Evolutionary conservation across 2,329 filamentous ascomycete genomes (phyloP).

Genomic region (Amylocarpus encephaloides): DNA sequence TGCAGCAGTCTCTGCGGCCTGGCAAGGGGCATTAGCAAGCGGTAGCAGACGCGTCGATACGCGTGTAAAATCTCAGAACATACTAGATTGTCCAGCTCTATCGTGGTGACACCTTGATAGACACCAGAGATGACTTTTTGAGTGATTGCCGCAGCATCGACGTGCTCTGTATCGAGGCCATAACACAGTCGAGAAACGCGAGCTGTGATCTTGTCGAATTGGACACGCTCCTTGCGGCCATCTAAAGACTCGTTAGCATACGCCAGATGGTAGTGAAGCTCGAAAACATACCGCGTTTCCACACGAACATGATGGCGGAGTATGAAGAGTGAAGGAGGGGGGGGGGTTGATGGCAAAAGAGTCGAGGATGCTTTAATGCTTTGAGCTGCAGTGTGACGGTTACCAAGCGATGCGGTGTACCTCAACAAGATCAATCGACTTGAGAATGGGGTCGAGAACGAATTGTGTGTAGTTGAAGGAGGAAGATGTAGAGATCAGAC

Average conservation of each 20-base stretch:
- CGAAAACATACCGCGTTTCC: conserved; percentile 32
- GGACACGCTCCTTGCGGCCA: conserved; percentile 98
- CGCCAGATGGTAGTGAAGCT: not conserved
- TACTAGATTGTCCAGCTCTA: conserved; percentile 95
- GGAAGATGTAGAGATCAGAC: conserved; percentile 11
- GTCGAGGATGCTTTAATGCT: conserved; percentile 1
- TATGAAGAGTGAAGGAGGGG: conserved; percentile 7
- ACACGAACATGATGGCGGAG: conserved; percentile 31
- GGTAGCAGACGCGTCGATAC: not conserved
- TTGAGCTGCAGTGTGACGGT: conserved; percentile 10
- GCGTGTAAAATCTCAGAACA: conserved; percentile 33
- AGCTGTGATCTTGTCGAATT: conserved; percentile 99
- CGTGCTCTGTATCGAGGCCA: conserved; percentile 88
- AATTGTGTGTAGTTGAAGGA: conserved; percentile 13
- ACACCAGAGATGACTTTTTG: conserved; percentile 99
- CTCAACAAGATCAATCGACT: conserved; percentile 12
- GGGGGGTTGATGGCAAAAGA: conserved; percentile 10
- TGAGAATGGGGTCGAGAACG: conserved; percentile 2
- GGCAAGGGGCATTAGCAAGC: conserved; percentile 21
- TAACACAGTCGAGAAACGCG: conserved; percentile 97
- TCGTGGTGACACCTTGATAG: conserved; percentile 94
- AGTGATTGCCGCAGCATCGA: conserved; percentile 96
- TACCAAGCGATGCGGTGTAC: conserved; percentile 7
- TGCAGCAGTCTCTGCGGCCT: conserved; percentile 97
- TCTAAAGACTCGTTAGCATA: conserved; percentile 47